Evolutionary conservation across 2,329 filamentous ascomycete genomes (phyloP), one percentile per base, ranked within the genome.

Genomic region (Alternaria viburni): DNA sequence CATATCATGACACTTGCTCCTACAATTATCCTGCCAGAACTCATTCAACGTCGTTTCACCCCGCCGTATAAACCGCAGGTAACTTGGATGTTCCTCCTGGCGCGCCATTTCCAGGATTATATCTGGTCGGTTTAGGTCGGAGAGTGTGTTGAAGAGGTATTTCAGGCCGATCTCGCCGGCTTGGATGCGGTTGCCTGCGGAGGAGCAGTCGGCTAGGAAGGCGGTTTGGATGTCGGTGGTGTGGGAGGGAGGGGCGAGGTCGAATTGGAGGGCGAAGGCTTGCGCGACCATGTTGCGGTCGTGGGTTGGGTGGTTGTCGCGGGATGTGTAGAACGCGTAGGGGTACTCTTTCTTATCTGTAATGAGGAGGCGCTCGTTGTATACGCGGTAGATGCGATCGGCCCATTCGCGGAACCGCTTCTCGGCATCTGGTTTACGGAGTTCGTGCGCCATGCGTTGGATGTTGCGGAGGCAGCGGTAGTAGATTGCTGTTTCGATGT

Each of bases 1-100:
- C 82, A 85, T 83, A 65, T 84, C 83, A 65, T 85, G 83, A 50
- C 82, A 83, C 66, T 83, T 83, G 15, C 75, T 79, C 19, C 81
- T 74, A 68, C 81, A 83, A 9, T 77, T 77, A 49, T 82, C 79
- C 65, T 83, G 81, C 81, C 81, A 83, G 54, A 83, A 83, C 64
- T 83, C 81, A 11, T 80, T 72, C 3, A 83, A 69, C 0, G 78
- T 83, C 3, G 81, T 83, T 64, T 84, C 83, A 0, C 83, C 82
- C 3, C 79, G 74, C 1, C 82, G 74, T 2, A 85, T 65, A 66
- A 85, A 84, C 0, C 83, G 80, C 82, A 85, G 83, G 61, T 84
- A 85, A 0, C 79, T 82, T 0, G 83, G 83, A 49, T 85, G 83
- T 49, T 84, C 81, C 62, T 84, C 80, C 56, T 83, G 82, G 3